Percentiles rank a stretch among this genome's conserved stretches.
Evolutionary conservation across 768 basidiomycete genomes (phyloP).

Genomic region (Tremella yokohamensis): DNA sequence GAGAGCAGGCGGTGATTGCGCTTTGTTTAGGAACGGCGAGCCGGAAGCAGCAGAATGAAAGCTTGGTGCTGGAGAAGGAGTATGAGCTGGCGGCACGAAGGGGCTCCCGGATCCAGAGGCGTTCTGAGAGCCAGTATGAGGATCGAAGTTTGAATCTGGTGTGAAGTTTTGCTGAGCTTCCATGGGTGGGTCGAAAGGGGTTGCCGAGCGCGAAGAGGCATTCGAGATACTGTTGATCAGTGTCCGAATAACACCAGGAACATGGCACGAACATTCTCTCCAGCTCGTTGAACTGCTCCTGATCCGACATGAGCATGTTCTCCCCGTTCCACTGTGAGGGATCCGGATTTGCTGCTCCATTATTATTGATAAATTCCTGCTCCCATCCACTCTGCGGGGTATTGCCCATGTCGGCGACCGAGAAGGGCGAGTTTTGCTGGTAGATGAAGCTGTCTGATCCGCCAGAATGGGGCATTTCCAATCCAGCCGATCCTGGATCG

Average conservation of each 20-base stretch:
- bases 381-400: background rate
- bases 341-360: conserved; percentile 2
- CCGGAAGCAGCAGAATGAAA: conserved; percentile 12
- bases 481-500: conserved; percentile 2
- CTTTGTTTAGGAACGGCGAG: conserved; percentile 37
- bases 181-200: background rate
- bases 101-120: conserved; percentile 20
- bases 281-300: conserved; percentile 12
- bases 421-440: background rate
- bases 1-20: conserved; percentile 40
- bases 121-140: conserved; percentile 10
- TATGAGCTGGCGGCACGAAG: conserved; percentile 19
- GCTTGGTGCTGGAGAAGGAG: conserved; percentile 13
- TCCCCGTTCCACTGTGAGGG: background rate
- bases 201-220: background rate
- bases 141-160: background rate
- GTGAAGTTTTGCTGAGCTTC: background rate
- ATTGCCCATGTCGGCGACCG: background rate
- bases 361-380: conserved; percentile 1
- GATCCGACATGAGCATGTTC: conserved; percentile 3
- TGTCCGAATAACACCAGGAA: background rate
- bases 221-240: conserved; percentile 3
- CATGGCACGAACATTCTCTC: conserved; percentile 16
- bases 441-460: background rate
- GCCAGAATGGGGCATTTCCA: background rate